phyloP scores from a whole-genome alignment of 371 early-diverging fungal species.

The Mortierella sp. region DNA sequence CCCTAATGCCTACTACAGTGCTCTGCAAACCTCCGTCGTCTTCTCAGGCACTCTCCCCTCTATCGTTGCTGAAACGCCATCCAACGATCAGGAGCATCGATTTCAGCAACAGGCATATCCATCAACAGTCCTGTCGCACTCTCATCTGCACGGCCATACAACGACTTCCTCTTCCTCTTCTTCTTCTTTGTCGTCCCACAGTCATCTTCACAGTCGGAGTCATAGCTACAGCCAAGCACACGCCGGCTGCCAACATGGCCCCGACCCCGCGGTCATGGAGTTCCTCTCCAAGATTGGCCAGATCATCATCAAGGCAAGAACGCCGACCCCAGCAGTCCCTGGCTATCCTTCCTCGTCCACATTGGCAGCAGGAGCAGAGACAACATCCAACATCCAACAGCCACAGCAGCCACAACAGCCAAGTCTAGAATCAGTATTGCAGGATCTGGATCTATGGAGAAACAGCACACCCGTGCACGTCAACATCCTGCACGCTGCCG shows the following conservation, averaged over 20 bases:
- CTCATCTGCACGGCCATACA: slow-evolving; percentile 9
- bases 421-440: slow-evolving; percentile 36
- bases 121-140: background rate
- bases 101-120: slow-evolving; percentile 14
- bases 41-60: slow-evolving; percentile 18
- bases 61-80: slow-evolving; percentile 10
- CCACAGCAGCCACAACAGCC: slow-evolving; percentile 15
- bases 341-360: background rate
- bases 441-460: slow-evolving; percentile 48
- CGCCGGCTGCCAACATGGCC: slow-evolving; percentile 15
- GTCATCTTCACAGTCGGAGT: slow-evolving; percentile 8
- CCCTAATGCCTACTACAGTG: slow-evolving; percentile 25
- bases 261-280: slow-evolving; percentile 53
- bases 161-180: background rate
- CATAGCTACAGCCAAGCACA: slow-evolving; percentile 12
- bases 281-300: slow-evolving; percentile 57
- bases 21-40: slow-evolving; percentile 28
- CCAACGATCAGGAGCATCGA: slow-evolving; percentile 8
- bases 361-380: background rate
- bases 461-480: slow-evolving; percentile 50
- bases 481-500: slow-evolving; percentile 42
- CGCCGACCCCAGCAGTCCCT: slow-evolving; percentile 20
- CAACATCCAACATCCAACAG: background rate
- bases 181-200: background rate
- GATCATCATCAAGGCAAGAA: slow-evolving; percentile 49